Evolutionary conservation across 73 alveolate genomes (phyloP), one percentile per base, ranked within the genome.

Genomic region (Paramecium sexaurelia): DNA sequence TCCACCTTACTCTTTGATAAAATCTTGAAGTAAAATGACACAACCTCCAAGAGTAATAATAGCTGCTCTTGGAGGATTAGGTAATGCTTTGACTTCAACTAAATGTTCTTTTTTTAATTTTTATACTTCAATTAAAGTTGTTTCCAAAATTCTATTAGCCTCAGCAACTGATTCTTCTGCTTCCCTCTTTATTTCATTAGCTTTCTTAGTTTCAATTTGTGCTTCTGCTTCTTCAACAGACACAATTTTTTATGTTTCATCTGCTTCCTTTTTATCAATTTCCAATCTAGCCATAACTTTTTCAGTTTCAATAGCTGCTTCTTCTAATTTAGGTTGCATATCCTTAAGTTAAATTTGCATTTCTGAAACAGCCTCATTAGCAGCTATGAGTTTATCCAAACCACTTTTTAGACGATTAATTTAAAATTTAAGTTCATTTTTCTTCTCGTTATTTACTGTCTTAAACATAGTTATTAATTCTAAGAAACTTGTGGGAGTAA

Each of bases 201-300:
- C 99, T 91, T 95, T 98, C 17, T 99, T 99, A 83, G 98, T 97
- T 67, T 96, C 96, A 43, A 84, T 73, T 40, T 92, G 69, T 7
- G 99, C 99, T 92, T 96, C 99, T 1, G 99, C 99, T 92, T 98
- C 99, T 71, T 96, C 98, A 47, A 85, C 95, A 6, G 98, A 97
- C 27, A 96, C 98, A 6, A 85, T 71, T 55, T 92, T 95, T 73
- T 95, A 95, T 17, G 97, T 96, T 41, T 94, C 95, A 75, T 96
- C 99, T 2, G 99, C 99, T 35, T 92, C 98, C 37, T 98, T 96
- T 92, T 96, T 95, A 45, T 98, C 99, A 8, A 94, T 96, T 55
- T 98, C 96, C n/a, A 98, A 88, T 40, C 90, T 95, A 37, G 94
- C 96, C 95, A 97, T 98, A 32, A 98, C 95, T 84, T 95, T 92